Base-by-base conservation (phyloP, 2,329 filamentous ascomycete genomes). In the Fusarium bactridioides region DNA sequence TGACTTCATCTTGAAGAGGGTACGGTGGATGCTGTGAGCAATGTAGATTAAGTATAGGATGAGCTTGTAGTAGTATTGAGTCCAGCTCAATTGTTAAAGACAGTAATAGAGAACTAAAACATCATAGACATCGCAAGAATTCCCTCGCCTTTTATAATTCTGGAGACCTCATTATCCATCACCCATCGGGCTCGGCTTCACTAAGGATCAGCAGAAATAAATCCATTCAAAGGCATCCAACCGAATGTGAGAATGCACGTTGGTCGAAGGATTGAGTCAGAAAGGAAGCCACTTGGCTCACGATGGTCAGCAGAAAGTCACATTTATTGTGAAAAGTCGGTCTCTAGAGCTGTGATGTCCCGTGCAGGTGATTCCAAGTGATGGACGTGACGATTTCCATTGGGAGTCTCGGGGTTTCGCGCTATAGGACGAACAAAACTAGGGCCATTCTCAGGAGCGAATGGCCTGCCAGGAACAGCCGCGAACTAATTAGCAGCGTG, bases 281-380 rank as follows among this genome's bases (percentile, higher is more conserved):
- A 69, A 62, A 55, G 48, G 48, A 43, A 64, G 67, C 48, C 56
- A 60, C 60, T 60, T 58, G 60, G 27, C 53, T 50, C 67, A 57
- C 47, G 67, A 62, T 73, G 61, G 59, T 59, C 55, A 65, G 63
- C 62, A 40, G 50, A 61, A 50, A 44, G 61, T 51, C 50, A 59
- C 61, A 74, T 70, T 64, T 62, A 67, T 67, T 44, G 50, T 63
- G 53, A 60, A 62, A 63, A 53, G 70, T 63, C 55, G 69, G 66
- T 50, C 58, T 61, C 58, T 55, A 54, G 43, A 54, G 65, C 64
- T 72, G 75, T 77, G 75, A 77, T 76, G 60, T 58, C 51, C 64
- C 72, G 50, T 77, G 75, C 75, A 77, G 75, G 75, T 77, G 70
- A 76, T 59, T 53, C 47, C 60, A 33, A 60, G 70, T 71, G 70